Base-by-base conservation (phyloP, 2,329 filamentous ascomycete species). In the Pestalotiopsis sp. region DNA sequence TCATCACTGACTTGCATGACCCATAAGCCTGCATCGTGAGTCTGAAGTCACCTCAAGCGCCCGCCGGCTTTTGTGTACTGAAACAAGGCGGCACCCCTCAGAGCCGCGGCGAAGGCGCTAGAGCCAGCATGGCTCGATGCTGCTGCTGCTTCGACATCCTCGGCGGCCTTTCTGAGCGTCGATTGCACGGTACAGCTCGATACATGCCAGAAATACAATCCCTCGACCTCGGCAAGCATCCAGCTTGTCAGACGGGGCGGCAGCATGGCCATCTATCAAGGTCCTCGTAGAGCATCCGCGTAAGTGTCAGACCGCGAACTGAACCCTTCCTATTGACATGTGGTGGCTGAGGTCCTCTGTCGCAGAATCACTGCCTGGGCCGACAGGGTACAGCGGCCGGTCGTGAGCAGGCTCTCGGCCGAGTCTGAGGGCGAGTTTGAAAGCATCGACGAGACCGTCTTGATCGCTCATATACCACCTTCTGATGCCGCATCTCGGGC, bases 391-490 rank as follows among this genome's bases (percentile, higher is more conserved):
- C 71, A 71, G 40, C 75, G 76, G 3, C 77, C 79, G 9, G 36
- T 66, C 13, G 69, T 78, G n/a, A 73, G 75, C 0, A 69, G 76
- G 7, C 23, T 78, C 6, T 52, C 66, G 1, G 27, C 70, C 0
- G 72, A 75, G 3, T 67, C 68, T 2, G 68, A 78, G 6, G 70
- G 73, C 1, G 63, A 38, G 0, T 80, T 80, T 71, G 76, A 75
- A 66, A 72, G 68, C 12, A 58, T 69, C 1, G 80, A 81, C 68
- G 78, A 79, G 52, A 75, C 72, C 1, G 75, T 79, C 3, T 79
- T 80, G 65, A 63, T 81, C 13, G 78, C 75, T 1, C 77, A 77
- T 59, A 56, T 80, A 2, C 58, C 66, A 17, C 27, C 68, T 1
- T 68, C 69, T 4, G 74, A 79, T 61, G 67, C 71, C 3, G 63